Evolutionary conservation across 2,329 filamentous ascomycete genomes (phyloP).

Genomic region (Penicillium expansum): DNA sequence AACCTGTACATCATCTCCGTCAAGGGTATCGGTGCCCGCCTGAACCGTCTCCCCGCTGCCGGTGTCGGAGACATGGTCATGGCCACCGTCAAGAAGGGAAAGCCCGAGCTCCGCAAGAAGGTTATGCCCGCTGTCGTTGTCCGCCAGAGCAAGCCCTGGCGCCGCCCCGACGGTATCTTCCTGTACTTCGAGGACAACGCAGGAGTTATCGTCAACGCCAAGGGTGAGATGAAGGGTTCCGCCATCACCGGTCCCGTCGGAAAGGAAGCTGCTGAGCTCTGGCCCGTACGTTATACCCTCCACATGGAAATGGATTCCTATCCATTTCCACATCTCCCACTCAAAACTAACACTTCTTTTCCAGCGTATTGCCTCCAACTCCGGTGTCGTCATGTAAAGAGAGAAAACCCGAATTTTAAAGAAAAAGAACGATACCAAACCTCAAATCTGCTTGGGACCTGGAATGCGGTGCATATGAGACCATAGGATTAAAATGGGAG

Average conservation of each 20-base stretch:
- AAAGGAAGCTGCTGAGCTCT: slow-evolving; percentile 99
- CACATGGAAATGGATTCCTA: neutral
- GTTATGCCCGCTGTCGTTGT: slow-evolving; percentile 99
- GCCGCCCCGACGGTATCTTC: slow-evolving; percentile 96
- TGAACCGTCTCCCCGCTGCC: slow-evolving; percentile 94
- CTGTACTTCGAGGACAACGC: slow-evolving; percentile 99
- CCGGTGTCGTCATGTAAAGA: slow-evolving; percentile 98
- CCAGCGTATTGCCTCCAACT: slow-evolving; percentile 99
- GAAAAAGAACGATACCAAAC: slow-evolving; percentile 32
- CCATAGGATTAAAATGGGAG: slow-evolving; percentile 23
- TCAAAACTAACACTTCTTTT: slow-evolving; percentile 26
- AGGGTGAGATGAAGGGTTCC: slow-evolving; percentile 99
- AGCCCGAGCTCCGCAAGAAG: slow-evolving; percentile 99
- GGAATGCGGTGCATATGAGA: slow-evolving; percentile 28
- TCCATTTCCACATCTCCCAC: neutral
- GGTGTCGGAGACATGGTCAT: slow-evolving; percentile 99
- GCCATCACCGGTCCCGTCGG: slow-evolving; percentile 98
- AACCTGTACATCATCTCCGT: slow-evolving; percentile 99
- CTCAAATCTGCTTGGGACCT: slow-evolving; percentile 25
- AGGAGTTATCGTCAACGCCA: slow-evolving; percentile 99
- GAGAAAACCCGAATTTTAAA: slow-evolving; percentile 28
- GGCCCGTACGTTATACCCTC: slow-evolving; percentile 69
- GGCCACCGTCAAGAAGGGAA: slow-evolving; percentile 99
- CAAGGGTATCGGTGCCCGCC: slow-evolving; percentile 95
- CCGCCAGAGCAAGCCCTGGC: slow-evolving; percentile 98